Evolutionary conservation across 306 rosid genomes (phyloP).

Genomic region (Cicer pinnatifidum): DNA sequence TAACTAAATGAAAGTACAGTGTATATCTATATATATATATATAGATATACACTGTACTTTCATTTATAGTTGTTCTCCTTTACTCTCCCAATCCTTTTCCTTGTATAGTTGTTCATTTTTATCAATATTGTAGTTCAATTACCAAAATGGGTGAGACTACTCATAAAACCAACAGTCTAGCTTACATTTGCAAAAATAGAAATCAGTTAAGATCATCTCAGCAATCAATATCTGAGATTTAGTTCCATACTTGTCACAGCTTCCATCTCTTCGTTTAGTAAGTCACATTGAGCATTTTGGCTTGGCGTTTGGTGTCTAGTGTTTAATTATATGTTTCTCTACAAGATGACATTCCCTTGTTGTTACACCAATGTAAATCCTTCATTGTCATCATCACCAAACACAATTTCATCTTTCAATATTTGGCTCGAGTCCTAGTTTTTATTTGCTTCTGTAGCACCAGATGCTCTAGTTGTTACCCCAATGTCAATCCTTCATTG

Average conservation of each 20-base stretch:
- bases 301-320: not conserved
- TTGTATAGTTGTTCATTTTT: not conserved
- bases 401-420: not conserved
- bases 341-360: not conserved
- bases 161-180: not conserved
- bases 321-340: not conserved
- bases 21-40: too few relatives aligned
- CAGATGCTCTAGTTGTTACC: not conserved
- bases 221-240: not conserved
- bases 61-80: too few relatives aligned
- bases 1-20: not conserved
- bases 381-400: not conserved
- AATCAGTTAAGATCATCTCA: not conserved
- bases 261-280: not conserved
- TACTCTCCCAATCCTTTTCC: conserved; percentile 20
- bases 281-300: not conserved
- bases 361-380: conserved; percentile 12
- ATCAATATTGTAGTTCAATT: not conserved
- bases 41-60: too few relatives aligned
- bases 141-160: not conserved
- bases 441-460: not conserved
- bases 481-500: conserved; percentile 14
- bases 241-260: conserved; percentile 10
- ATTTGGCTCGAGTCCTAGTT: not conserved
- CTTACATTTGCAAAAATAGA: conserved; percentile 14